These are phyloP conservation scores for Spongispora temasekensis DNA, from an alignment of 1,284 basidiomycete genomes.

Conservation along the genomic window DNA sequence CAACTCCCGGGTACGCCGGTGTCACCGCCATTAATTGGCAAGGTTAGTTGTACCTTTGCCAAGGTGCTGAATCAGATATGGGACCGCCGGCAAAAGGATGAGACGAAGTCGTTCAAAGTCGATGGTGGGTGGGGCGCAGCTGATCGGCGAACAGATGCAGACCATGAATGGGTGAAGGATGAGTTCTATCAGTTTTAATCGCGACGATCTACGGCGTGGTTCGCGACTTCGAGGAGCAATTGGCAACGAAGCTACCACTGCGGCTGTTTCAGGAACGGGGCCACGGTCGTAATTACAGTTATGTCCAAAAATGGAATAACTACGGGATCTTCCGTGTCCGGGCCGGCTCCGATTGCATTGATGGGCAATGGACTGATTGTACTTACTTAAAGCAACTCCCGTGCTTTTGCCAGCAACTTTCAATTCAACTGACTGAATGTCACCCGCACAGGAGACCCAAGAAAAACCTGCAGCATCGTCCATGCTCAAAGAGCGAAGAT, in stretches of 20 bases:
- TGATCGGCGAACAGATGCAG: slow-evolving; percentile 27
- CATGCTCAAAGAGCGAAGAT: slow-evolving; percentile 73
- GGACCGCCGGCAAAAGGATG: no score
- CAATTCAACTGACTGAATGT: slow-evolving; percentile 33
- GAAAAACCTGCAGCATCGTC: slow-evolving; percentile 43
- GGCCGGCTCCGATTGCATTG: slow-evolving; percentile 22
- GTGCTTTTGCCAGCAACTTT: slow-evolving; percentile 6
- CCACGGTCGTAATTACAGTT: slow-evolving; percentile 7
- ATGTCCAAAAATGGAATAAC: slow-evolving; percentile 31
- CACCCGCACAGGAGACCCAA: slow-evolving; percentile 46
- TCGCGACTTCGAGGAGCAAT: slow-evolving; percentile 12
- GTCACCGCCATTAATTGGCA: slow-evolving; percentile 3
- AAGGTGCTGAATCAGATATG: no score
- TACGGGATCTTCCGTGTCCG: slow-evolving; percentile 31
- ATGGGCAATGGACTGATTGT: slow-evolving; percentile 7
- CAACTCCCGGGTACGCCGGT: slow-evolving; percentile 8
- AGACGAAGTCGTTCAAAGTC: no score
- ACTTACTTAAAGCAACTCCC: no score
- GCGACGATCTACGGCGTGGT: slow-evolving; percentile 26
- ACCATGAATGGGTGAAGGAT: slow-evolving; percentile 9
- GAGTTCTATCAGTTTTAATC: slow-evolving; percentile 28
- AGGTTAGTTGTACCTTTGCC: no score
- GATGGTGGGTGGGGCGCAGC: slow-evolving; percentile 11
- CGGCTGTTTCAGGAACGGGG: slow-evolving; percentile 34
- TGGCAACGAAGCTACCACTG: slow-evolving; percentile 11